Conservation (phyloP, 2,329 filamentous ascomycete species). For the Zymoseptoria crescenta region DNA sequence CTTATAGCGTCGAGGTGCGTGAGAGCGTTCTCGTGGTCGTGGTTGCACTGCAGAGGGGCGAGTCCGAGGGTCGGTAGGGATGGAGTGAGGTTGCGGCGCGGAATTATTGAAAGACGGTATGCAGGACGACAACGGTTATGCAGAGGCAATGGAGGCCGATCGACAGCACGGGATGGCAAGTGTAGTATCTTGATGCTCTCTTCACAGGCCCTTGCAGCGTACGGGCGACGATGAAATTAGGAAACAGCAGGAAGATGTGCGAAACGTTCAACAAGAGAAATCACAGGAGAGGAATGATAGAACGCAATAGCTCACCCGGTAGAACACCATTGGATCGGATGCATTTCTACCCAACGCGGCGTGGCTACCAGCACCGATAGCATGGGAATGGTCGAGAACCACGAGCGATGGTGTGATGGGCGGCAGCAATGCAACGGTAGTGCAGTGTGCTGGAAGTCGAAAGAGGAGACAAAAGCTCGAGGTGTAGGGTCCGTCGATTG, state of each 20-base stretch:
- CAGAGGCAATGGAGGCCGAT: background rate
- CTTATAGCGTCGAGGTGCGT: slow-evolving; percentile 16
- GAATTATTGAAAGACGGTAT: background rate
- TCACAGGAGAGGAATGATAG: background rate
- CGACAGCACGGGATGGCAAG: background rate
- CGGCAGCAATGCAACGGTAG: slow-evolving; percentile 17
- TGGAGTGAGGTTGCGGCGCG: background rate
- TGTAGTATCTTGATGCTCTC: background rate
- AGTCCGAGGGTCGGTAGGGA: slow-evolving; percentile 1
- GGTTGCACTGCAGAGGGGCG: slow-evolving; percentile 25
- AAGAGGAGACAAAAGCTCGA: slow-evolving; percentile 22
- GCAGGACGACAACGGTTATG: background rate
- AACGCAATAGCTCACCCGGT: background rate
- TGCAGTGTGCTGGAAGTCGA: slow-evolving; percentile 7
- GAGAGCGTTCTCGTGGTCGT: slow-evolving; percentile 5
- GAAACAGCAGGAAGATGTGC: background rate
- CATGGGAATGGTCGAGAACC: background rate
- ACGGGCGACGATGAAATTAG: background rate
- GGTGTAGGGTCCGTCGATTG: slow-evolving; percentile 46
- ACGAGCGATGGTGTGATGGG: slow-evolving; percentile 8
- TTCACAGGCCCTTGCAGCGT: background rate
- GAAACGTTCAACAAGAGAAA: background rate
- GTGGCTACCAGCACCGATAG: background rate
- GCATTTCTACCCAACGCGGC: background rate
- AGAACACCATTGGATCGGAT: background rate